Evolutionary conservation across 2,329 filamentous ascomycete species (phyloP).

Genomic region (Penicillium sp.): DNA sequence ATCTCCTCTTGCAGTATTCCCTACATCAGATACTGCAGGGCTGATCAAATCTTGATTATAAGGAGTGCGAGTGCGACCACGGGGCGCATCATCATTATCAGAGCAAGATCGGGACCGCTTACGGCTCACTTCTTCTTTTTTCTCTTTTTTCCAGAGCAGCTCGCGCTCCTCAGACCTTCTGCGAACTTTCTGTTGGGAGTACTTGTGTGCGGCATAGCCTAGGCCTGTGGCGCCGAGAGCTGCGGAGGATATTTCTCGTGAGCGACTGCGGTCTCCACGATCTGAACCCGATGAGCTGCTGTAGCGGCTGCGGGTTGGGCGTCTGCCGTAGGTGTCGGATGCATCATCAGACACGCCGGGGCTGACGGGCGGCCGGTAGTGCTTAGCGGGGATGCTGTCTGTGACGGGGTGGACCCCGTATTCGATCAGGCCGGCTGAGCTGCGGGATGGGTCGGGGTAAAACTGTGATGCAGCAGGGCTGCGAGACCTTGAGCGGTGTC

Average conservation of each 20-base stretch:
- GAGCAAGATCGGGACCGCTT: too few species aligned
- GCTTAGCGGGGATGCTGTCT: slow-evolving; percentile 43
- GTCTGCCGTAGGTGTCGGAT: slow-evolving; percentile 34
- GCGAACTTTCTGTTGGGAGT: slow-evolving; percentile 40
- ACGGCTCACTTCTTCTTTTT: too few species aligned
- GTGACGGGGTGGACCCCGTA: slow-evolving; percentile 57
- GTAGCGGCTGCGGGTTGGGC: slow-evolving; percentile 38
- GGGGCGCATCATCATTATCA: too few species aligned
- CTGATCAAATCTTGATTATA: too few species aligned
- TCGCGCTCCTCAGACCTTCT: slow-evolving; percentile 46
- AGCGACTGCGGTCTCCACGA: slow-evolving; percentile 30
- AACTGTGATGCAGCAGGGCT: slow-evolving; percentile 33
- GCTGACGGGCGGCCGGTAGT: slow-evolving; percentile 34
- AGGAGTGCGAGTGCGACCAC: too few species aligned
- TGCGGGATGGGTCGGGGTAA: slow-evolving; percentile 35
- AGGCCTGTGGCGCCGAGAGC: slow-evolving; percentile 51
- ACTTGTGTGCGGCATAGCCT: slow-evolving; percentile 50
- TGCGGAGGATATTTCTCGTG: slow-evolving; percentile 32
- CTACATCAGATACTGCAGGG: too few species aligned
- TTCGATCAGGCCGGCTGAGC: slow-evolving; percentile 50
- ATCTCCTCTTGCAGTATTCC: too few species aligned
- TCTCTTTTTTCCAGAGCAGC: neutral
- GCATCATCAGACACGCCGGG: slow-evolving; percentile 31
- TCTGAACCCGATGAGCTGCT: slow-evolving; percentile 35
- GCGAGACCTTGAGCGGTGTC: slow-evolving; percentile 41